Evolutionary conservation across 345 rosid species (phyloP), one percentile per base, ranked within the genome.

Genomic region (Acer campestre): DNA sequence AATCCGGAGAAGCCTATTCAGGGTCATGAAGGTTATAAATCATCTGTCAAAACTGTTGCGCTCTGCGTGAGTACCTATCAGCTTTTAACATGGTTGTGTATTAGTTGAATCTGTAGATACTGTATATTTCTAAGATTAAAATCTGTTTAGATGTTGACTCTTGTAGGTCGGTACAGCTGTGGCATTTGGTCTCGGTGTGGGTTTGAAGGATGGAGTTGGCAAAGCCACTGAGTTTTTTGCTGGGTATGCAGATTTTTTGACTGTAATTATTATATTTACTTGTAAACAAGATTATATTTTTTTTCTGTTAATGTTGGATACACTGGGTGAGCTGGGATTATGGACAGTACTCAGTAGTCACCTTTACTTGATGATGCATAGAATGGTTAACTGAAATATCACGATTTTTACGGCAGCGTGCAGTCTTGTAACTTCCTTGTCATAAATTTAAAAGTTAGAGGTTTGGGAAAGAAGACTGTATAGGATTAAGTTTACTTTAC

Each of bases 201-300:
- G 98, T 74, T 82, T 93, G 71, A 87, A 83, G 72, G 97, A 91
- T 56, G 98, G 94, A 75, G 86, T 82, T 71, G 94, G 87, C 84
- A 93, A 91, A 85, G 99, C 94, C 2, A 88, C 98, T 0, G 98
- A 95, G 82, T 93, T 85, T 89, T 95, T 93, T 55, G 96, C 99
- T 53, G 99, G 99, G 99, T 92, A 86, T 46, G 83, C 40, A 4
- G 61, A 20, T 0, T 53, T 46, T 56, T 49, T 48, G 62, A 18
- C 70, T 10, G 5, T 6, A 13, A 16, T 10, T 4, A 17, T n/a
- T 9, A 2, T 29, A 13, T 38, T 49, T 77, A 16, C 29, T 27
- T 4, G 17, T 31, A 38, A 48, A 23, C 9, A 55, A 20, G 7
- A 49, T 48, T 51, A 65, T n/a, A 53, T 59, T 59, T 22, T 20